phyloP scores from a whole-genome alignment of 2,329 filamentous ascomycete genomes.

The Trichoderma pleuroti region DNA sequence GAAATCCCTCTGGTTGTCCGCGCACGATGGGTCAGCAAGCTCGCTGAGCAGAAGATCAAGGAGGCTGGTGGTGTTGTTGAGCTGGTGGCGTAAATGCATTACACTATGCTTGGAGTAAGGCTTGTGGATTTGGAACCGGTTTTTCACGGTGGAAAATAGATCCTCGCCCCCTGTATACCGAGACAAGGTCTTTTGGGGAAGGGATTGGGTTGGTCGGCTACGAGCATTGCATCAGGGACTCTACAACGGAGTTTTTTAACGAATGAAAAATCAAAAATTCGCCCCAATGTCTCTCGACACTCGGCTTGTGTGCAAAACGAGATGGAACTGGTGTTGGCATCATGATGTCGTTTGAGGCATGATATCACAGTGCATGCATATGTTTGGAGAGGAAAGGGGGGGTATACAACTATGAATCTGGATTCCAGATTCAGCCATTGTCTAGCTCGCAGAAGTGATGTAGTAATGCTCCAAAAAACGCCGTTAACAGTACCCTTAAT shows the following conservation, averaged over 20 bases:
- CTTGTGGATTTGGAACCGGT: conserved; percentile 32
- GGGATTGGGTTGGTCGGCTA: conserved; percentile 37
- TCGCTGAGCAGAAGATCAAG: conserved; percentile 99
- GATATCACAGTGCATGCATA: neutral
- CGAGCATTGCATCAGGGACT: conserved; percentile 43
- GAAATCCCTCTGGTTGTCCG: conserved; percentile 91
- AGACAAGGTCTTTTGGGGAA: conserved; percentile 22
- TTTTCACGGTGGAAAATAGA: conserved; percentile 24
- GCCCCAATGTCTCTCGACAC: conserved; percentile 29
- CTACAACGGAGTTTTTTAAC: conserved; percentile 38
- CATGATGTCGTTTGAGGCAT: neutral
- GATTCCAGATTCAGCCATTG: neutral
- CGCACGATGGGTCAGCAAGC: conserved; percentile 90
- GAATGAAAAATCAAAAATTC: conserved; percentile 40
- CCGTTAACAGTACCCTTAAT: conserved; percentile 1
- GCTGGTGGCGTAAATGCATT: conserved; percentile 71
- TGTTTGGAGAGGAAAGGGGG: neutral
- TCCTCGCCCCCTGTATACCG: conserved; percentile 20
- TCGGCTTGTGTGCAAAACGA: conserved; percentile 5
- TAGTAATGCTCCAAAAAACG: conserved; percentile 19
- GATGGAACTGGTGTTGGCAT: neutral
- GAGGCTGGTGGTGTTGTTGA: conserved; percentile 94
- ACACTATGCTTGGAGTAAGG: conserved; percentile 29
- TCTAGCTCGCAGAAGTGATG: conserved; percentile 14
- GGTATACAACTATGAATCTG: conserved; percentile 2